A percentile compares a stretch with the other conserved stretches of the same genome.
phyloP scores from a whole-genome alignment of 208 protist genomes.

The Leishmania lainsoni region DNA sequence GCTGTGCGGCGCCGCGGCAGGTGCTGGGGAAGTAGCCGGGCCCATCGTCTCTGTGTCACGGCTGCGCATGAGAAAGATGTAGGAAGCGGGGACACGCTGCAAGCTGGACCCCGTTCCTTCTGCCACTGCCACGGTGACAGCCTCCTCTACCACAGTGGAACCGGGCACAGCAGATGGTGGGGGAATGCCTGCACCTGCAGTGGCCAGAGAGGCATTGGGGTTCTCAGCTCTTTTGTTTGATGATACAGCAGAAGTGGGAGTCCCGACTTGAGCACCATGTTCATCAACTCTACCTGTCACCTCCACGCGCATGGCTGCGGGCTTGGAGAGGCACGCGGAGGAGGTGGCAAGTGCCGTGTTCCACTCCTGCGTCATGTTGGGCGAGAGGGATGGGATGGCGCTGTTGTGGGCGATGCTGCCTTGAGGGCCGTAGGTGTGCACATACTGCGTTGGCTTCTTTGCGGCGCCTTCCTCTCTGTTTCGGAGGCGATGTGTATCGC shows the following conservation, averaged over 20 bases:
- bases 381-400: conserved; percentile 17
- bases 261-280: background rate
- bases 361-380: conserved; percentile 10
- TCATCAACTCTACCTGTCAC: background rate
- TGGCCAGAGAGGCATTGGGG: background rate
- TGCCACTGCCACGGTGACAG: background rate
- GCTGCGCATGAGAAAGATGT: conserved; percentile 44
- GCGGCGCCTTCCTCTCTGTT: background rate
- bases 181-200: background rate
- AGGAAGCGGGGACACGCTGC: conserved; percentile 29
- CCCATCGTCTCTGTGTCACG: conserved; percentile 31
- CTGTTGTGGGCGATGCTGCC: background rate
- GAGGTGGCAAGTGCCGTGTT: conserved; percentile 11
- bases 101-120: conserved; percentile 1
- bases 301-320: background rate
- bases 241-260: background rate
- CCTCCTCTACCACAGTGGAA: background rate
- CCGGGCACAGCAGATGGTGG: background rate
- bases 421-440: background rate
- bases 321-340: background rate
- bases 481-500: background rate
- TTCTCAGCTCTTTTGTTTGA: too few relatives aligned
- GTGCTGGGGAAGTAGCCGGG: conserved; percentile 12
- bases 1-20: background rate
- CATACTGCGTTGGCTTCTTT: background rate